Conservation (phyloP, 1,139 yeast genomes). For the Candida mesenterica region DNA sequence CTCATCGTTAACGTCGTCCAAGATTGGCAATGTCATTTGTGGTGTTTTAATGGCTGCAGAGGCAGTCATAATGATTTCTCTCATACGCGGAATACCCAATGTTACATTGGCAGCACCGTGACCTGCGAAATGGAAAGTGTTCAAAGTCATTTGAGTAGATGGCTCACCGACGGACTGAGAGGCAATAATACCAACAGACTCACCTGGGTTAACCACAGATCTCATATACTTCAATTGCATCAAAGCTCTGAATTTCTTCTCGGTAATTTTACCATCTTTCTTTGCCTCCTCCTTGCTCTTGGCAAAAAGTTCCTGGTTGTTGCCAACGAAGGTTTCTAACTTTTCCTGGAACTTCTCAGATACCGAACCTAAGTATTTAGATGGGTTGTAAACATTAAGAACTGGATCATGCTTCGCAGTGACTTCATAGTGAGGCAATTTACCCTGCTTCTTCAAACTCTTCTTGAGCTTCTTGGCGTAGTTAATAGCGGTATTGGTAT, state of each 20-base stretch:
- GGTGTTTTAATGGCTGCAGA: slow-evolving; percentile 95
- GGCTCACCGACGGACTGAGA: slow-evolving; percentile 99
- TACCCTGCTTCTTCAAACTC: slow-evolving; percentile 63
- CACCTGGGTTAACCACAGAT: slow-evolving; percentile 93
- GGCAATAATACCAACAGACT: slow-evolving; percentile 97
- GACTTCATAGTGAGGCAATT: slow-evolving; percentile 63
- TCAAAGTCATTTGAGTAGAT: slow-evolving; percentile 98
- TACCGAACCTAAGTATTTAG: slow-evolving; percentile 88
- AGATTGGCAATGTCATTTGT: slow-evolving; percentile 91
- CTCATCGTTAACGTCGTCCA: slow-evolving; percentile 73
- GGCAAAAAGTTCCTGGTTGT: slow-evolving; percentile 54
- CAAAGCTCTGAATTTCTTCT: slow-evolving; percentile 88
- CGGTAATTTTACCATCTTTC: slow-evolving; percentile 55
- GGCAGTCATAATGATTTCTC: slow-evolving; percentile 99
- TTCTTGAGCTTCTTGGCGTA: slow-evolving; percentile 84
- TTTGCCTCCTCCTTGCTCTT: slow-evolving; percentile 48
- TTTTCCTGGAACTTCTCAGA: slow-evolving; percentile 85
- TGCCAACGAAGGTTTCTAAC: slow-evolving; percentile 65
- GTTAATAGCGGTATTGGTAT: slow-evolving; percentile 74
- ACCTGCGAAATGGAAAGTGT: slow-evolving; percentile 99
- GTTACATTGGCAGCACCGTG: slow-evolving; percentile 99
- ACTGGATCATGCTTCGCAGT: slow-evolving; percentile 82
- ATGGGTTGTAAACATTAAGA: slow-evolving; percentile 79
- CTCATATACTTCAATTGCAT: slow-evolving; percentile 99
- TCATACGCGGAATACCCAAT: slow-evolving; percentile 99